These are phyloP conservation scores for Aspergillus wentii DNA, from an alignment of 495 filamentous ascomycete genomes.

Conservation along the genomic window DNA sequence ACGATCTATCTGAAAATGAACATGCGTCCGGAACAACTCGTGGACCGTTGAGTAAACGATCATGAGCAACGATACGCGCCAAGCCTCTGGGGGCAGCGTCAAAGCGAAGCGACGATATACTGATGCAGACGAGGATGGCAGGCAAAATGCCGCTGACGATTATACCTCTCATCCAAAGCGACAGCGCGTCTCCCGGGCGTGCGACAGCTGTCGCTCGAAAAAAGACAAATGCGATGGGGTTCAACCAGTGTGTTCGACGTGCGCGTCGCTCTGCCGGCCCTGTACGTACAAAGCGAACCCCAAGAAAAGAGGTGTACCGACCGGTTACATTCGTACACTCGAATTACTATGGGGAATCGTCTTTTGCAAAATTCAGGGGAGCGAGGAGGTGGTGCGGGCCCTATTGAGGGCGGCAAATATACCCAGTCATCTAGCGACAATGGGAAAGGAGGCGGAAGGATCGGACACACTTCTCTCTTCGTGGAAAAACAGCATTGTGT, in stretches of 20 bases:
- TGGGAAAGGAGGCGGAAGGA: conserved; percentile 41
- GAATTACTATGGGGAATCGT: conserved; percentile 38
- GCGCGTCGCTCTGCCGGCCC: conserved; percentile 49
- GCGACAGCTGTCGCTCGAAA: conserved; percentile 61
- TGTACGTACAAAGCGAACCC: conserved; percentile 66
- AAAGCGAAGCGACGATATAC: conserved; percentile 33
- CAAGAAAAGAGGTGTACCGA: conserved; percentile 59
- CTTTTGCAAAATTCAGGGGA: conserved; percentile 37
- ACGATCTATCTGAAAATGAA: conserved; percentile 24
- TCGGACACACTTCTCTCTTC: conserved; percentile 43
- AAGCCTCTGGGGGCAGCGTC: conserved; percentile 23
- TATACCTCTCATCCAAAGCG: conserved; percentile 28
- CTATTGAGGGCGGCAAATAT: conserved; percentile 36
- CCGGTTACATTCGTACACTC: conserved; percentile 38
- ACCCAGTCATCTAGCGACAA: conserved; percentile 35
- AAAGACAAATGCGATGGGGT: conserved; percentile 65
- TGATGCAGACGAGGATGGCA: conserved; percentile 28
- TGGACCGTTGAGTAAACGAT: conserved; percentile 34
- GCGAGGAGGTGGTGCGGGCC: conserved; percentile 39
- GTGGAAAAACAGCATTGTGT: conserved; percentile 51
- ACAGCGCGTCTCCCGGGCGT: conserved; percentile 57
- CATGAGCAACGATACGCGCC: conserved; percentile 41
- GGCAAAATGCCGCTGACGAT: conserved; percentile 22
- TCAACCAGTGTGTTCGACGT: conserved; percentile 59
- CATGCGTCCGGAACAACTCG: conserved; percentile 23